Evolutionary conservation across 176 grass and related monocot species (phyloP).

Genomic region (Rhynchospora pubera): DNA sequence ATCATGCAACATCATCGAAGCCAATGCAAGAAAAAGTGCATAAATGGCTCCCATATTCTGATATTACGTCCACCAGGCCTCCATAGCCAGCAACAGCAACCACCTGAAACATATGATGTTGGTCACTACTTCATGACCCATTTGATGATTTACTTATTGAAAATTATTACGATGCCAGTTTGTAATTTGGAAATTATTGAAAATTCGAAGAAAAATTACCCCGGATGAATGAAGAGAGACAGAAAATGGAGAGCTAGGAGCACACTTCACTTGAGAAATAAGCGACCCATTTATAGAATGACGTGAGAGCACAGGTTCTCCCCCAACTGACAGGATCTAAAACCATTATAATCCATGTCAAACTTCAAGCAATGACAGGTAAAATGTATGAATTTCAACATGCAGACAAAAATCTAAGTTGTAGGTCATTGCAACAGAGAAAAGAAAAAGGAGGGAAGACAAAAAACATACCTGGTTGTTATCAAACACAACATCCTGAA

Average conservation of each 20-base stretch:
- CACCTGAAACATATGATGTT: slow-evolving; percentile 27
- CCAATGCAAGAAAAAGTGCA: slow-evolving; percentile 59
- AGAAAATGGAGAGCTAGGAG: slow-evolving; percentile 71
- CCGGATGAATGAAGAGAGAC: slow-evolving; percentile 68
- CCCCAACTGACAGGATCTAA: slow-evolving; percentile 81
- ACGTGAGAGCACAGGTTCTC: slow-evolving; percentile 62
- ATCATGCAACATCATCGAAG: slow-evolving; percentile 25
- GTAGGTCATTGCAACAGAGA: not conserved
- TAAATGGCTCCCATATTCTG: slow-evolving; percentile 82
- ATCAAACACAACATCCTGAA: slow-evolving; percentile 84
- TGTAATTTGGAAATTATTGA: not conserved
- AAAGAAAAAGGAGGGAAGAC: not conserved
- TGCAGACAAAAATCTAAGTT: not conserved
- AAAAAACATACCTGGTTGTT: slow-evolving; percentile 64
- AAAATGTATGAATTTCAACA: not conserved
- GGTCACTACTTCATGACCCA: not conserved
- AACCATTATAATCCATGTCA: slow-evolving; percentile 3
- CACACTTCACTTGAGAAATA: slow-evolving; percentile 93
- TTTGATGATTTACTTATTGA: not conserved
- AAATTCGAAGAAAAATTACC: slow-evolving; percentile 33
- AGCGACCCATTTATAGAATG: slow-evolving; percentile 55
- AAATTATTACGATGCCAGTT: not conserved
- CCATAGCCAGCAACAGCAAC: slow-evolving; percentile 62
- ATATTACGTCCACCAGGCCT: slow-evolving; percentile 77
- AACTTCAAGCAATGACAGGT: not conserved